Base-by-base conservation (phyloP, 768 basidiomycete genomes). In the Harrya chromipes region DNA sequence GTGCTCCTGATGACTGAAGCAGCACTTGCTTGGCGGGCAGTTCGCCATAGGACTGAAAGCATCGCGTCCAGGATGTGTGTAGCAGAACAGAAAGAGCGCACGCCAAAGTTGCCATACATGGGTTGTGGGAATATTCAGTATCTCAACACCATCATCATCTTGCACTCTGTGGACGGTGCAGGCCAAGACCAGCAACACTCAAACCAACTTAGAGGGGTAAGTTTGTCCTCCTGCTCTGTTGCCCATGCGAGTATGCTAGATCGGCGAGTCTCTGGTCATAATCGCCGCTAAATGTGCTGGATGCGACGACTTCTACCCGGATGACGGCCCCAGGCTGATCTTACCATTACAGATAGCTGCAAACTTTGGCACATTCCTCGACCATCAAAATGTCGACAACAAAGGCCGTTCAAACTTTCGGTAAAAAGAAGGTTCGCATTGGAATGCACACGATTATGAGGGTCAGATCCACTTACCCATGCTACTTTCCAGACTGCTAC, bases 401-500 rank as follows among this genome's bases (percentile, higher is more conserved):
- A 58, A 90, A 91, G 77, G 92, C 94, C 77, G 95, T 98, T 61
- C 95, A 97, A 72, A 95, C 92, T 56, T 98, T 98, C 76, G 95
- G 95, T 74, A 98, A 98, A 91, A 98, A 98, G 87, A 97, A 97
- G 89, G 92, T 82, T 70, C 56, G 82, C 58, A 26, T 11, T 19
- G 2, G 16, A 44, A 37, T 39, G 31, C 27, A 39, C 7, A n/a
- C 36, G 20, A 21, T 38, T 16, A 19, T 13, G 27, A 27, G 19
- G 19, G 37, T 24, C 10, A 48, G 39, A 27, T 35, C 38, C 35
- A 38, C 45, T 55, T 34, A 54, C 40, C 40, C 37, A 12, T 26
- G 26, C 14, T 39, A 12, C 43, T 19, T 54, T 51, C 60, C 47
- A 94, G 95, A 97, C 95, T 67, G 94, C 95, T 55, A 97, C 94